Base-by-base conservation (phyloP, 2,329 filamentous ascomycete genomes). In the Coniochaeta hoffmannii region DNA sequence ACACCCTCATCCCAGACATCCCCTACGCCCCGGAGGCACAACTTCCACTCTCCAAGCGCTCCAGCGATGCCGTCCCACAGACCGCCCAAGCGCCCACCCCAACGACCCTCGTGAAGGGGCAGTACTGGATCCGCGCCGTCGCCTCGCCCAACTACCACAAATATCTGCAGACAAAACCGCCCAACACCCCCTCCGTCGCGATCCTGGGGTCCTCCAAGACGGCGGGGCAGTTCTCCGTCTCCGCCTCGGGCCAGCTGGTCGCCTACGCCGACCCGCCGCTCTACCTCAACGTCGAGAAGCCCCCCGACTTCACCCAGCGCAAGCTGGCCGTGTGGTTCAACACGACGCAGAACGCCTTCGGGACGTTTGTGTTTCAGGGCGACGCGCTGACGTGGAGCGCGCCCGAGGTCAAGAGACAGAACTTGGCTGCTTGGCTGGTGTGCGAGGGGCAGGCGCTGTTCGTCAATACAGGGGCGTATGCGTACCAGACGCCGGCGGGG, bases 391-490 rank as follows among this genome's bases (percentile, higher is more conserved):
- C 76, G 11, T 85, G 81, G 82, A 73, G 66, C 54, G 72, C 71
- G 14, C 64, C 73, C 1, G 74, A 72, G 24, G 67, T 84, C 32
- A 67, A 69, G 51, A 66, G 81, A 34, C 80, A 79, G 53, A 85
- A 85, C 63, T 63, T 73, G 46, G 77, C 75, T 19, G 81, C 82
- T 1, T 85, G 81, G 80, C 75, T 82, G 59, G 81, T 85, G 53
- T 85, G 80, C 59, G 69, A 68, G 49, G 69, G 71, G 6, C 75
- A 80, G 67, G 65, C 63, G 49, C 60, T 85, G 58, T 83, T 78
- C 62, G 74, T 84, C 62, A 85, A 85, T 62, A 73, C 83, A 55
- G 81, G 82, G 0, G 78, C 78, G 14, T 85, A 84, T 62, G 68
- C 69, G 26, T 85, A 83, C 62, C 69, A 78, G 66, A 85, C 81